Evolutionary conservation across 495 filamentous ascomycete species (phyloP).

Genomic region (Lasiosphaeria ovina): DNA sequence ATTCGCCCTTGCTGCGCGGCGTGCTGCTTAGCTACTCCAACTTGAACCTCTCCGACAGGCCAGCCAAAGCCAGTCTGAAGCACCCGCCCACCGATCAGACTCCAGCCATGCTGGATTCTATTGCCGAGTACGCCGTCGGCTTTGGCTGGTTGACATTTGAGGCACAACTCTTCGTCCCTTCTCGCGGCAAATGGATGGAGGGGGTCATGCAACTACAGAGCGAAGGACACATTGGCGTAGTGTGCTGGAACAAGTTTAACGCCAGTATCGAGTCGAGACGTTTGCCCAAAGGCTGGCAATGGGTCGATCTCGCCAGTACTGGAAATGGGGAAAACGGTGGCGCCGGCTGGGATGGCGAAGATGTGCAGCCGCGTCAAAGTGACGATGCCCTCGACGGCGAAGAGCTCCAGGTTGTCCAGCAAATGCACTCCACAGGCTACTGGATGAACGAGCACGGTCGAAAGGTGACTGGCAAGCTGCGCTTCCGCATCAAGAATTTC

Average conservation of each 20-base stretch:
- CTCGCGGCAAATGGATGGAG: constrained; percentile 49
- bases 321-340: constrained; percentile 20
- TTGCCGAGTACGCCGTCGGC: constrained; percentile 46
- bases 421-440: constrained; percentile 50
- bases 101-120: constrained; percentile 35
- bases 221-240: constrained; percentile 48
- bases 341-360: constrained; percentile 13
- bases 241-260: constrained; percentile 52
- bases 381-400: constrained; percentile 29
- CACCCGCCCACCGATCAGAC: constrained; percentile 39
- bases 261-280: constrained; percentile 48
- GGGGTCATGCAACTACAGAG: constrained; percentile 47
- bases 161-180: constrained; percentile 44
- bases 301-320: constrained; percentile 35
- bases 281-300: constrained; percentile 45
- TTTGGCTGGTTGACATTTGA: constrained; percentile 49
- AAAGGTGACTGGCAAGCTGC: constrained; percentile 41
- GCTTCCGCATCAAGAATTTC: constrained; percentile 51
- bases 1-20: constrained; percentile 44
- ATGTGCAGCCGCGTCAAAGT: constrained; percentile 15
- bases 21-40: constrained; percentile 48
- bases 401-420: constrained; percentile 34
- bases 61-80: constrained; percentile 32
- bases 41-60: constrained; percentile 43
- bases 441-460: constrained; percentile 41